These are phyloP conservation scores for Ophiocytium majus DNA, from an alignment of 352 stramenopile genomes.

Conservation along the genomic window DNA sequence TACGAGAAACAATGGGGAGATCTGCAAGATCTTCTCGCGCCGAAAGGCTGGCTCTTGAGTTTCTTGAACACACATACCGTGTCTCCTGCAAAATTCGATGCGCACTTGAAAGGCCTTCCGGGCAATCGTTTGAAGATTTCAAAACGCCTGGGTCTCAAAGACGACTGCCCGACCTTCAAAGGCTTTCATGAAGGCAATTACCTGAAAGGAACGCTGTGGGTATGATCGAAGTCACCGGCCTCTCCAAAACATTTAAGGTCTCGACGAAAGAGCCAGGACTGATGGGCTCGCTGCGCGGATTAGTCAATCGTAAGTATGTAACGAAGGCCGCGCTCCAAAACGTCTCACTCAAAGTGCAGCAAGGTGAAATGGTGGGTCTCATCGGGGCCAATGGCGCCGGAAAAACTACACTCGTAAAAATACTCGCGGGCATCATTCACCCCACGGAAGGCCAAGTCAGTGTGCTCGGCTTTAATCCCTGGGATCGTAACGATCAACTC, in stretches of 20 bases:
- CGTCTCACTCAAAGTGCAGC: background rate
- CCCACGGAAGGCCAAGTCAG: background rate
- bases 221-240: conserved; percentile 1
- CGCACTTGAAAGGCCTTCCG: too few species aligned
- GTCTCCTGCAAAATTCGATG: background rate
- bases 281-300: background rate
- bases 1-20: background rate
- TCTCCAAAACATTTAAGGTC: background rate
- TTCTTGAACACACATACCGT: background rate
- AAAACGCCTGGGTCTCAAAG: background rate
- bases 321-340: background rate
- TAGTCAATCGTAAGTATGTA: background rate
- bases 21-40: background rate
- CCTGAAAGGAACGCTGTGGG: background rate
- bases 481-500: background rate
- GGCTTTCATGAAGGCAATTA: conserved; percentile 9
- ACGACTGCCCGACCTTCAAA: conserved; percentile 8
- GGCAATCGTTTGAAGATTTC: background rate
- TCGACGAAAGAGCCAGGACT: background rate
- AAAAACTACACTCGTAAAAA: conserved; percentile 15
- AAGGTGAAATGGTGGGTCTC: background rate
- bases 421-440: background rate
- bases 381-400: conserved; percentile 9
- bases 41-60: background rate
- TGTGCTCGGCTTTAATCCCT: background rate